phyloP scores from a whole-genome alignment of 768 basidiomycete genomes.

The Auricularia auricula-judae region DNA sequence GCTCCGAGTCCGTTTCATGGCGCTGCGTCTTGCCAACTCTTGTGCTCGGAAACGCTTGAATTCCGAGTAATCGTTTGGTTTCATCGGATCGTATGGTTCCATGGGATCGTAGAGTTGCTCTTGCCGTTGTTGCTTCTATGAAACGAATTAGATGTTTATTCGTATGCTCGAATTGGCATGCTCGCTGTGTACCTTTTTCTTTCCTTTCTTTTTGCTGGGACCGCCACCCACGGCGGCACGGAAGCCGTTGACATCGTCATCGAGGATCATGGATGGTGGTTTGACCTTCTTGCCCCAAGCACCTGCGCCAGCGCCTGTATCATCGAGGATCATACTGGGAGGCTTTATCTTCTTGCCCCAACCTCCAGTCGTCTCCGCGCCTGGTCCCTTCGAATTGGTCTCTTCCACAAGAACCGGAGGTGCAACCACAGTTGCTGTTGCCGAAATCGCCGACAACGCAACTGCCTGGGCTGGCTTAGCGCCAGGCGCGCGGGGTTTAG shows the following conservation, averaged over 20 bases:
- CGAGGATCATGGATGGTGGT: constrained; percentile 82
- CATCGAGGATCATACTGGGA: constrained; percentile 82
- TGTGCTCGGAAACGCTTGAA: constrained; percentile 77
- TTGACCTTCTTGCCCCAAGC: constrained; percentile 86
- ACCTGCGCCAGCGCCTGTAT: constrained; percentile 27
- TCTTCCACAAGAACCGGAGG: constrained; percentile 45
- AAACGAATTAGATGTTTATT: neutral
- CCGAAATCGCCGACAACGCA: constrained; percentile 13
- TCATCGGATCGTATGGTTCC: constrained; percentile 69
- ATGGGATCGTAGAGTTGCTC: constrained; percentile 54
- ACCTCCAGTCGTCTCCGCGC: constrained; percentile 30
- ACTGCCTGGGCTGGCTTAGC: constrained; percentile 28
- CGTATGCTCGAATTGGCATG: neutral
- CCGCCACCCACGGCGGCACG: neutral
- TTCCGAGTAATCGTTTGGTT: constrained; percentile 84
- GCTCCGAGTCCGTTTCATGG: constrained; percentile 45
- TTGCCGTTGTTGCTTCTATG: constrained; percentile 48
- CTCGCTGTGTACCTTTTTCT: constrained; percentile 25
- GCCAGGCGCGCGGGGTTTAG: constrained; percentile 43
- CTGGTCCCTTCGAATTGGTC: neutral
- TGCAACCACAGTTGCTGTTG: constrained; percentile 49
- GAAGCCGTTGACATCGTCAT: constrained; percentile 83
- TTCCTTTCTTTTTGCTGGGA: constrained; percentile 24
- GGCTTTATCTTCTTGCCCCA: constrained; percentile 89
- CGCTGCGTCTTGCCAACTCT: constrained; percentile 28